Percentiles rank a stretch among this genome's conserved stretches.
Conservation (phyloP, 2,329 filamentous ascomycete species). For the Apiospora rasikravindrae region DNA sequence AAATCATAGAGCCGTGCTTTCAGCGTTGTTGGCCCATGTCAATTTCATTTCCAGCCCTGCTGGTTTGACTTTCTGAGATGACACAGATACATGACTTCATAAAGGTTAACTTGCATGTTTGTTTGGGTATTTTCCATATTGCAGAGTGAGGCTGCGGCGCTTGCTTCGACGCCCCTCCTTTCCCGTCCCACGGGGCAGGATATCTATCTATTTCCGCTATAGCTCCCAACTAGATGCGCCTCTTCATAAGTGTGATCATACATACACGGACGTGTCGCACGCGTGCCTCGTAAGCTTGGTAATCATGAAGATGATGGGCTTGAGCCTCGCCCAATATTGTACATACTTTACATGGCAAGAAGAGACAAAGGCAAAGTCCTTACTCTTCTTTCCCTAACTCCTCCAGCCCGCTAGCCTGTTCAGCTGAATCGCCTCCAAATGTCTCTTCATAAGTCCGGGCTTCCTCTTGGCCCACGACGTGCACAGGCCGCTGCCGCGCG, state of each 20-base stretch:
- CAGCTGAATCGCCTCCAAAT: constrained; percentile 34
- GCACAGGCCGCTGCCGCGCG: constrained; percentile 53
- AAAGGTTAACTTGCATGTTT: neutral
- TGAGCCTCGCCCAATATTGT: neutral
- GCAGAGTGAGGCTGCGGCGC: constrained; percentile 5
- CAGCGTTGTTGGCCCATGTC: too few species aligned
- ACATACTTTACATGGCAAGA: neutral
- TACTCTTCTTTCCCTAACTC: neutral
- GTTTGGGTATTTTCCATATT: constrained; percentile 11
- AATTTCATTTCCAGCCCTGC: neutral
- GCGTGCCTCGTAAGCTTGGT: neutral
- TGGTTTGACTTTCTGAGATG: too few species aligned
- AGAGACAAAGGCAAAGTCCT: neutral
- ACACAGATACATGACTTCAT: too few species aligned
- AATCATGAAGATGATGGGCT: neutral
- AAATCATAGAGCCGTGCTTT: too few species aligned
- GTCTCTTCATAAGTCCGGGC: constrained; percentile 41
- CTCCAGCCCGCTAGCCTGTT: neutral
- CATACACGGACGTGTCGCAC: neutral
- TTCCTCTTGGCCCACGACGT: constrained; percentile 51
- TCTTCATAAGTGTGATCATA: neutral
- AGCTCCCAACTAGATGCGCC: neutral
- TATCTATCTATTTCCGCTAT: neutral
- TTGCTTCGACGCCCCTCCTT: neutral
- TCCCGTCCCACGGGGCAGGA: neutral